phyloP scores from a whole-genome alignment of 2,329 filamentous ascomycete species.

The Alternaria triticina region DNA sequence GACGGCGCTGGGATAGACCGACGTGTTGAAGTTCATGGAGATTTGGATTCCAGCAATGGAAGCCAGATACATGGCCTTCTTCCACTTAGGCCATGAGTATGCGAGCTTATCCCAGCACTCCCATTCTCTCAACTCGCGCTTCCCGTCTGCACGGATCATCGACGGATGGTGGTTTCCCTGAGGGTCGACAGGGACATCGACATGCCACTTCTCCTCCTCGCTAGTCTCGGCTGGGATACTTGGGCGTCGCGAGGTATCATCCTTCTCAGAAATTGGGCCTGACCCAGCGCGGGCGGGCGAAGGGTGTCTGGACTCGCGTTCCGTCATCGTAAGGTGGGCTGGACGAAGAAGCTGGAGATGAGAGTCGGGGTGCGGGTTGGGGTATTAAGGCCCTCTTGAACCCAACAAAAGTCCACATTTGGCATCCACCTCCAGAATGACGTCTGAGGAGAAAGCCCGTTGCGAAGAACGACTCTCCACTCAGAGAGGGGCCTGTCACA shows the following conservation, averaged over 20 bases:
- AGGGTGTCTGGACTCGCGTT: slow-evolving; percentile 11
- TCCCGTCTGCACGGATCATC: slow-evolving; percentile 18
- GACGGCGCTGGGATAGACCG: slow-evolving; percentile 61
- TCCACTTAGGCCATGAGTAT: slow-evolving; percentile 54
- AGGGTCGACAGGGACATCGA: slow-evolving; percentile 9
- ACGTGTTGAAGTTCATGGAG: slow-evolving; percentile 64
- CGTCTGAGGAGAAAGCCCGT: slow-evolving; percentile 1
- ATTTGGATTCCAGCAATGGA: slow-evolving; percentile 61
- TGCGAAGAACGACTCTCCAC: slow-evolving; percentile 3
- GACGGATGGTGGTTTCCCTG: slow-evolving; percentile 16
- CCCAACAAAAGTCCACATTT: slow-evolving; percentile 4
- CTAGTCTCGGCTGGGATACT: slow-evolving; percentile 9
- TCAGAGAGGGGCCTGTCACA: slow-evolving; percentile 1
- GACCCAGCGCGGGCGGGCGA: slow-evolving; percentile 12
- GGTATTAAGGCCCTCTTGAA: slow-evolving; percentile 14
- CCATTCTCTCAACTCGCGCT: slow-evolving; percentile 43
- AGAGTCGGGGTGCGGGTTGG: slow-evolving; percentile 5
- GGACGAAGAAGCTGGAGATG: slow-evolving; percentile 11
- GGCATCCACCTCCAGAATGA: slow-evolving; percentile 6
- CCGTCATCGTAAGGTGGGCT: slow-evolving; percentile 1
- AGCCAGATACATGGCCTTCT: slow-evolving; percentile 60
- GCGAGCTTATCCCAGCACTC: slow-evolving; percentile 57
- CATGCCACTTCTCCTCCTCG: slow-evolving; percentile 19
- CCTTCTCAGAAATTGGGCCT: slow-evolving; percentile 3
- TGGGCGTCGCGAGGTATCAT: slow-evolving; percentile 3